Evolutionary conservation across 1,284 basidiomycete genomes (phyloP).

Genomic region (Farysia itapuensis): DNA sequence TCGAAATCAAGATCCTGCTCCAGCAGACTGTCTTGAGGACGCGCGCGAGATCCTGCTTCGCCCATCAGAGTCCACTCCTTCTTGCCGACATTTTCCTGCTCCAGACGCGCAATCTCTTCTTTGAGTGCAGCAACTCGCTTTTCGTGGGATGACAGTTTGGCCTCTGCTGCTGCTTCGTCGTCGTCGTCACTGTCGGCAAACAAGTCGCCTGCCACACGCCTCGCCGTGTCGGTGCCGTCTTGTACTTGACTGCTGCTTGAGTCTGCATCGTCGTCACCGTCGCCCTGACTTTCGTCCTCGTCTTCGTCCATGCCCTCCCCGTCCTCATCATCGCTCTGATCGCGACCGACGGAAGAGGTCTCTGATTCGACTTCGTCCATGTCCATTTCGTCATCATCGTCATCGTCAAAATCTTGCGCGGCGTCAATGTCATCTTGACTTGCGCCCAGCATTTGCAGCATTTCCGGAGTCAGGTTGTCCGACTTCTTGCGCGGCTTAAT

Average conservation of each 20-base stretch:
- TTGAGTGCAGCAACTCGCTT: slow-evolving; percentile 63
- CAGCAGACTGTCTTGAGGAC: slow-evolving; percentile 87
- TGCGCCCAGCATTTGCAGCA: slow-evolving; percentile 22
- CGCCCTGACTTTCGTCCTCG: slow-evolving; percentile 33
- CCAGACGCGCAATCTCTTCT: slow-evolving; percentile 65
- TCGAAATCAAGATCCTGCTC: slow-evolving; percentile 96
- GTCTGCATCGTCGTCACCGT: slow-evolving; percentile 39
- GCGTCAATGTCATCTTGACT: slow-evolving; percentile 11
- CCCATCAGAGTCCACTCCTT: slow-evolving; percentile 91
- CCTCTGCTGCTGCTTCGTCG: slow-evolving; percentile 31
- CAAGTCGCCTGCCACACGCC: slow-evolving; percentile 64
- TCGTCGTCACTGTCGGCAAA: slow-evolving; percentile 65
- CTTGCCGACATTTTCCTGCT: slow-evolving; percentile 65
- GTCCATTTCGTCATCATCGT: slow-evolving; percentile 60
- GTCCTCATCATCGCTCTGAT: slow-evolving; percentile 39
- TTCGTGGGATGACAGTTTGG: slow-evolving; percentile 63
- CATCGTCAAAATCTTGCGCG: slow-evolving; percentile 25
- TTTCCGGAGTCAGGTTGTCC: slow-evolving; percentile 27
- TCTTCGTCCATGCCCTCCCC: slow-evolving; percentile 56
- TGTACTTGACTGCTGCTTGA: slow-evolving; percentile 56
- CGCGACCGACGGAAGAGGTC: slow-evolving; percentile 22
- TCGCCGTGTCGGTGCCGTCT: slow-evolving; percentile 60
- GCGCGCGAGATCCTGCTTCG: slow-evolving; percentile 77
- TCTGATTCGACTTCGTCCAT: slow-evolving; percentile 43
- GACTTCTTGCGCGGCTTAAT: slow-evolving; percentile 46